A percentile compares a stretch with the other conserved stretches of the same genome.
These are phyloP conservation scores for Brassica rapa DNA, from an alignment of 345 rosid genomes.

Conservation along the genomic window DNA sequence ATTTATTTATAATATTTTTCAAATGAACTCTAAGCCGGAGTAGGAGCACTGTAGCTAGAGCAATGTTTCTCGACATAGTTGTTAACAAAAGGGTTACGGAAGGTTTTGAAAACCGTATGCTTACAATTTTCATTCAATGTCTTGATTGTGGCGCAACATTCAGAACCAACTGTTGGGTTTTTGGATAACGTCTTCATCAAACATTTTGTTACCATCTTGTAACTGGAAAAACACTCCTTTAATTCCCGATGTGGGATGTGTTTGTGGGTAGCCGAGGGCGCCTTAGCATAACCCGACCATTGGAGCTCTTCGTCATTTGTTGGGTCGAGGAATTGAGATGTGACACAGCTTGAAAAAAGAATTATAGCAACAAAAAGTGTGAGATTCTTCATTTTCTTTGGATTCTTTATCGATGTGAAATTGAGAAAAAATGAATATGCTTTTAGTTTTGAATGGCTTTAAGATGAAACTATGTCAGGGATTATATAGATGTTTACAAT, in stretches of 20 bases:
- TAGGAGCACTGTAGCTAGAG: background rate
- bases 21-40: background rate
- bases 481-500: background rate
- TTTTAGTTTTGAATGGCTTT: background rate
- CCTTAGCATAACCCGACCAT: background rate
- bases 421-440: background rate
- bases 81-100: background rate
- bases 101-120: background rate
- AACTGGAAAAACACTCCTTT: background rate
- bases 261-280: background rate
- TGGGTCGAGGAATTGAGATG: slow-evolving; percentile 1
- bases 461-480: background rate
- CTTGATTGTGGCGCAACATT: background rate
- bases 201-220: slow-evolving; percentile 2
- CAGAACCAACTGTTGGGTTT: background rate
- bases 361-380: background rate
- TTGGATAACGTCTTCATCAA: background rate
- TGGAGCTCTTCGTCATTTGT: background rate
- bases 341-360: slow-evolving; percentile 14
- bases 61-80: background rate
- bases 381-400: slow-evolving; percentile 3
- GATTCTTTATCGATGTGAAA: background rate
- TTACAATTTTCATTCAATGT: background rate
- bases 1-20: background rate
- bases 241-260: background rate